phyloP scores from a whole-genome alignment of 805 yeast genomes.

The Diddensiella caesifluorescens region DNA sequence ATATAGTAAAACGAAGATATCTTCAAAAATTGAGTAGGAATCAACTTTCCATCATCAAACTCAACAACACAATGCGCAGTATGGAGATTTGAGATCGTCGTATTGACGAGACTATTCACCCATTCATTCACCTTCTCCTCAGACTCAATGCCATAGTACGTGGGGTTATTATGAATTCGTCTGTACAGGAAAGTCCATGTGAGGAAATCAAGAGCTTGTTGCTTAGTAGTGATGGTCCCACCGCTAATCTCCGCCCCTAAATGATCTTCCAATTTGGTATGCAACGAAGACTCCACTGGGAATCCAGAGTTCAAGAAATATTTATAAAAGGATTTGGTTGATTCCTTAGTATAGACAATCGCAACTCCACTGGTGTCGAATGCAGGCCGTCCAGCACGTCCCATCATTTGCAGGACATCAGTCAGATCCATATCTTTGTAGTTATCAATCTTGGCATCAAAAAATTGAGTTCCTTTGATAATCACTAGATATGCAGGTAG shows the following conservation, averaged over 20 bases:
- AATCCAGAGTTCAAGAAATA: slow-evolving; percentile 74
- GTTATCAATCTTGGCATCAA: slow-evolving; percentile 53
- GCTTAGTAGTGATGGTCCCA: slow-evolving; percentile 58
- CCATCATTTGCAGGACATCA: slow-evolving; percentile 80
- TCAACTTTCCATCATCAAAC: slow-evolving; percentile 31
- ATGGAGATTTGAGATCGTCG: slow-evolving; percentile 57
- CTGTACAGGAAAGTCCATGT: slow-evolving; percentile 74
- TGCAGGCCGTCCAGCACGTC: slow-evolving; percentile 80
- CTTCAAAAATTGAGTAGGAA: slow-evolving; percentile 73
- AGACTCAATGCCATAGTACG: slow-evolving; percentile 70
- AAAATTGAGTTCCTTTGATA: slow-evolving; percentile 68
- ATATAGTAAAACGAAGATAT: slow-evolving; percentile 89
- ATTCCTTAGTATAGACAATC: slow-evolving; percentile 68
- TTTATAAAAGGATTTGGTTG: slow-evolving; percentile 69
- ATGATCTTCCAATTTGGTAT: slow-evolving; percentile 71
- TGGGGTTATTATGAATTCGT: slow-evolving; percentile 71
- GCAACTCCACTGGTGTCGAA: slow-evolving; percentile 75
- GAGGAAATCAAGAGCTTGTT: slow-evolving; percentile 67
- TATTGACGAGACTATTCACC: slow-evolving; percentile 51
- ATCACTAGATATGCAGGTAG: slow-evolving; percentile 75
- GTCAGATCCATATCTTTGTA: slow-evolving; percentile 79
- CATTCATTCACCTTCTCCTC: slow-evolving; percentile 48
- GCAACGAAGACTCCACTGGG: slow-evolving; percentile 77
- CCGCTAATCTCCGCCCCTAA: slow-evolving; percentile 75
- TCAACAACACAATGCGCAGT: slow-evolving; percentile 64